Conservation (phyloP, 352 stramenopile species). For the Phytophthora parvispora region DNA sequence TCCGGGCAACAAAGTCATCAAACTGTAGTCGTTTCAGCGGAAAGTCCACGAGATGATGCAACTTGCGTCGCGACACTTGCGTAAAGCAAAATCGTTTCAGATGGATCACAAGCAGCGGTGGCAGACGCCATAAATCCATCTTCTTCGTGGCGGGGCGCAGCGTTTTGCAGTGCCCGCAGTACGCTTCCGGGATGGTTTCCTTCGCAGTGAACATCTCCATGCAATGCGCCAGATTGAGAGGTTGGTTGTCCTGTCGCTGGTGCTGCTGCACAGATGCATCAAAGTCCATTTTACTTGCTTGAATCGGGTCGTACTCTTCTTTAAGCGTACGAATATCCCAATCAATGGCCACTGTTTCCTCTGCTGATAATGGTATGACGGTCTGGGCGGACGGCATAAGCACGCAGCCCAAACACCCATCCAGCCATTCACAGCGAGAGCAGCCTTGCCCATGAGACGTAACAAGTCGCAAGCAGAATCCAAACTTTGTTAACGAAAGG, state of each 20-base stretch:
- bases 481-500: conserved; percentile 75
- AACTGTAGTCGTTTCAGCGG: conserved; percentile 95
- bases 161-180: conserved; percentile 89
- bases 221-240: conserved; percentile 84
- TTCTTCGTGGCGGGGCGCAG: conserved; percentile 95
- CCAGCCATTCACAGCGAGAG: conserved; percentile 90
- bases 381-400: conserved; percentile 65
- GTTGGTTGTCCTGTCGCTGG: conserved; percentile 77
- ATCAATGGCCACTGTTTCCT: conserved; percentile 91
- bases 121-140: conserved; percentile 98
- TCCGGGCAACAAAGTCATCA: conserved; percentile 77
- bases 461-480: conserved; percentile 87
- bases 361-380: conserved; percentile 60
- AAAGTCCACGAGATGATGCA: conserved; percentile 98
- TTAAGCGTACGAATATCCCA: conserved; percentile 92
- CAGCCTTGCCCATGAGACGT: conserved; percentile 87
- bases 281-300: conserved; percentile 85
- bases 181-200: conserved; percentile 85
- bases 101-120: conserved; percentile 98
- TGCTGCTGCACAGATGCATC: conserved; percentile 74
- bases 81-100: conserved; percentile 99
- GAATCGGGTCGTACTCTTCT: conserved; percentile 88
- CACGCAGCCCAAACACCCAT: conserved; percentile 88
- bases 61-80: conserved; percentile 93
- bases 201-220: conserved; percentile 91